phyloP scores from a whole-genome alignment of 257 asterid species.

The Voacanga thouarsii region DNA sequence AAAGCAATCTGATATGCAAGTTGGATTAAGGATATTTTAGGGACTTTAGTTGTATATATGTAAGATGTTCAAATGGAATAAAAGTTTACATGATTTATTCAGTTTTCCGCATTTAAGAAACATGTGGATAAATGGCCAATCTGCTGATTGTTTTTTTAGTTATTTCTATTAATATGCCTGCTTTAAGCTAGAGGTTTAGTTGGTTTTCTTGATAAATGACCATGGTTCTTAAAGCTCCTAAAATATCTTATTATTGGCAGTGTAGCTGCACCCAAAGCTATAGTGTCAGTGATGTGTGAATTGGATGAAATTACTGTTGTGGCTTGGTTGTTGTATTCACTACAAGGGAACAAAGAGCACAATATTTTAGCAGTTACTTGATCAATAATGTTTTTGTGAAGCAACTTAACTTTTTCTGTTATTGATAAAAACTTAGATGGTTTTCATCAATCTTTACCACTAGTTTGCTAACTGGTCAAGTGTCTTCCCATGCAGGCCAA shows the following conservation, averaged over 20 bases:
- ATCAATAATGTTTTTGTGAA: not conserved
- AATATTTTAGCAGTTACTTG: conserved; percentile 1
- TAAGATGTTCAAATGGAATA: not conserved
- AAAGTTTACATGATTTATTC: too few relatives aligned
- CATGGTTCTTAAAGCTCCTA: not conserved
- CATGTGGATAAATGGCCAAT: not conserved
- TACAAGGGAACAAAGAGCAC: not conserved
- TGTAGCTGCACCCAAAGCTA: not conserved
- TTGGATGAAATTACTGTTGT: not conserved
- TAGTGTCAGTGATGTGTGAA: not conserved
- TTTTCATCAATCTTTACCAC: not conserved
- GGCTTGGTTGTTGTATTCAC: not conserved
- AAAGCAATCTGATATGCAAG: not conserved
- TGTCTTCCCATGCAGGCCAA: conserved; percentile 73
- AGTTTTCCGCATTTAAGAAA: not conserved
- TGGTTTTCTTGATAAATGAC: not conserved
- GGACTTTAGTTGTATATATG: not conserved
- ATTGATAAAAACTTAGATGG: not conserved
- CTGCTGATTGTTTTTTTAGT: not conserved
- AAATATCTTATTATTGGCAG: not conserved
- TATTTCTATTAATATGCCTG: not conserved
- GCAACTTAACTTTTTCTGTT: not conserved
- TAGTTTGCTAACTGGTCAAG: conserved; percentile 19
- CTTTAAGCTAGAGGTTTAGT: not conserved
- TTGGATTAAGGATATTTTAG: not conserved